These are phyloP conservation scores for Fusarium haematococcum DNA, from an alignment of 2,329 filamentous ascomycete species.

Conservation along the genomic window DNA sequence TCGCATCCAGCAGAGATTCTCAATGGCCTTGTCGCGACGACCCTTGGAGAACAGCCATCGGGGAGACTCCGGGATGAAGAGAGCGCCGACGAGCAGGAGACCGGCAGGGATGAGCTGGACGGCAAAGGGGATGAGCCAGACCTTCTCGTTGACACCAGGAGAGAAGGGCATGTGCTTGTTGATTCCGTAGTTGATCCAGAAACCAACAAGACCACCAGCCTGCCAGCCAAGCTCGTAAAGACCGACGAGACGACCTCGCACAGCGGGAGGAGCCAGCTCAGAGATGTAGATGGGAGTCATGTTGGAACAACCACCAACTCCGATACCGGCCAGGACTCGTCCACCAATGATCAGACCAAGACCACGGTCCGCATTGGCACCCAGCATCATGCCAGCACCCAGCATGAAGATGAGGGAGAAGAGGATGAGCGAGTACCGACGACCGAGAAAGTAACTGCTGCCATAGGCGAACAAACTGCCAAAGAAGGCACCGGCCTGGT, in stretches of 20 bases:
- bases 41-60: conserved; percentile 76
- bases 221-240: conserved; percentile 77
- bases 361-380: conserved; percentile 69
- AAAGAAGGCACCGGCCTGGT: conserved; percentile 88
- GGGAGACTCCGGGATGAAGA: conserved; percentile 74
- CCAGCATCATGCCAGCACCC: conserved; percentile 79
- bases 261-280: conserved; percentile 70
- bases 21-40: conserved; percentile 67
- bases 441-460: conserved; percentile 74
- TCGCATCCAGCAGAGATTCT: conserved; percentile 73
- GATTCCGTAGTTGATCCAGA: conserved; percentile 76
- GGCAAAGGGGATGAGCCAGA: conserved; percentile 75
- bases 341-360: conserved; percentile 74
- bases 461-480: conserved; percentile 78
- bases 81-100: conserved; percentile 68
- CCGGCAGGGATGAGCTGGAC: conserved; percentile 76
- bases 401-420: conserved; percentile 74
- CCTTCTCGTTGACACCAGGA: conserved; percentile 51
- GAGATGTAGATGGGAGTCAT: conserved; percentile 73
- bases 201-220: conserved; percentile 71
- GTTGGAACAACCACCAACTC: conserved; percentile 72
- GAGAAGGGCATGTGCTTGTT: conserved; percentile 60
- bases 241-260: conserved; percentile 73
- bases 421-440: conserved; percentile 71
- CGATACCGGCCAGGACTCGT: conserved; percentile 72